These are phyloP conservation scores for Jamesozyma piceae DNA, from an alignment of 805 yeast genomes.

Conservation along the genomic window DNA sequence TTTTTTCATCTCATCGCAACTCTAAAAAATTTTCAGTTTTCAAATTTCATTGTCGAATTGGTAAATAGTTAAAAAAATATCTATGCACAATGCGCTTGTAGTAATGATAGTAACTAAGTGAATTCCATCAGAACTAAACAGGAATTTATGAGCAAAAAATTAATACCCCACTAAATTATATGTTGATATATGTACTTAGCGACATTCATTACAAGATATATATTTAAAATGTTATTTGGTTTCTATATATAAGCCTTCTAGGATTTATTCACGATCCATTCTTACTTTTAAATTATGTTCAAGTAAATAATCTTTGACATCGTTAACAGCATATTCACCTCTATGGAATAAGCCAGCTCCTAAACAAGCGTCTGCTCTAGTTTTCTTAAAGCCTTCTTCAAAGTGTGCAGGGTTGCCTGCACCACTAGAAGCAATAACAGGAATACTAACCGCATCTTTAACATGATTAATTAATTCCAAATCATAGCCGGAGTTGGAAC, in stretches of 20 bases:
- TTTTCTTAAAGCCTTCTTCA: constrained; percentile 71
- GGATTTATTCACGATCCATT: constrained; percentile 37
- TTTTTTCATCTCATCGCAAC: constrained; percentile 3
- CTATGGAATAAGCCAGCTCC: constrained; percentile 99
- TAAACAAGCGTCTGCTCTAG: constrained; percentile 88
- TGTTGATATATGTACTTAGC: no score
- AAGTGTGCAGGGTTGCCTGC: constrained; percentile 93
- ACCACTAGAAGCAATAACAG: constrained; percentile 96
- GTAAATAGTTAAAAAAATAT: background rate
- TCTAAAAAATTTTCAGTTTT: constrained; percentile 6
- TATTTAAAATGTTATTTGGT: background rate
- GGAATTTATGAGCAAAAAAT: no score
- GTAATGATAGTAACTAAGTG: no score
- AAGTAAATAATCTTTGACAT: constrained; percentile 64
- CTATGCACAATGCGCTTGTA: constrained; percentile 46
- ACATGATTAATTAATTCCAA: constrained; percentile 73
- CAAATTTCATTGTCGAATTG: background rate
- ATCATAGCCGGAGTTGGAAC: constrained; percentile 90
- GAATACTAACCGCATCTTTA: constrained; percentile 68
- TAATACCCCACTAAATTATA: no score
- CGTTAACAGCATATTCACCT: constrained; percentile 78
- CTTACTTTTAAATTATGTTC: constrained; percentile 64
- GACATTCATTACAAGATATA: background rate
- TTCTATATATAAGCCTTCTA: no score
- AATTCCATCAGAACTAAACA: no score